Evolutionary conservation across 192 early-diverging fungal genomes (phyloP).

Genomic region (Endogone sp.): DNA sequence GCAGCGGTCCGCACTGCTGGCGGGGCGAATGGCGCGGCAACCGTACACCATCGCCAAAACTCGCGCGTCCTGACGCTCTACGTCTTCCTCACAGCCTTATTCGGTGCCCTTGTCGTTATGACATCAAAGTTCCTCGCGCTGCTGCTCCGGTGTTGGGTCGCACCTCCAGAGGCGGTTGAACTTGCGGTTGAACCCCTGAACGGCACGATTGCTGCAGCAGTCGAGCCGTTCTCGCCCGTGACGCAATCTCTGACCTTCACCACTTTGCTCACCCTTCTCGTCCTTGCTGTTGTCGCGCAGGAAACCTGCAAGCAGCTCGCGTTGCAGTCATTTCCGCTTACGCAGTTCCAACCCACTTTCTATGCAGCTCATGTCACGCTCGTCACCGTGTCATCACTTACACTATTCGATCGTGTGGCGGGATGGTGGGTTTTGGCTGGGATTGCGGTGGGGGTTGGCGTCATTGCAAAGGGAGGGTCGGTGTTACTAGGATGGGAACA

Average conservation of each 20-base stretch:
- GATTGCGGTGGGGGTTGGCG: neutral
- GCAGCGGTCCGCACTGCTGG: neutral
- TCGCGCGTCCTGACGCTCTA: conserved; percentile 1
- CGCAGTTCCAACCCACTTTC: conserved; percentile 21
- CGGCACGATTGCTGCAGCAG: conserved; percentile 1
- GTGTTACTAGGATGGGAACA: neutral
- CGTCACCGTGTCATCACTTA: conserved; percentile 11
- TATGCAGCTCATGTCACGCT: conserved; percentile 21
- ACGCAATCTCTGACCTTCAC: neutral
- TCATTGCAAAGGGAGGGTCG: conserved; percentile 6
- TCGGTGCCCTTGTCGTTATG: conserved; percentile 10
- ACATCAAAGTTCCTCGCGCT: conserved; percentile 13
- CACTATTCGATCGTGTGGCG: conserved; percentile 3
- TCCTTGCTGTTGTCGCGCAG: conserved; percentile 7
- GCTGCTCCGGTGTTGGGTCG: conserved; percentile 4
- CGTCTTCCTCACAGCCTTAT: conserved; percentile 10
- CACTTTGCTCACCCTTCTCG: conserved; percentile 2
- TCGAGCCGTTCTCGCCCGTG: conserved; percentile 8
- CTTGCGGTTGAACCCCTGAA: neutral
- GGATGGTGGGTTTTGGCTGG: neutral
- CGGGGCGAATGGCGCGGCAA: neutral
- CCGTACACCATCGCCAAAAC: neutral
- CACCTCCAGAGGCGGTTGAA: neutral
- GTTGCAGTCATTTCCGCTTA: conserved; percentile 10
- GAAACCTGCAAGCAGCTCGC: conserved; percentile 19